Percentiles rank a stretch among this genome's conserved stretches.
These are phyloP conservation scores for Fraxinus sp. DNA, from an alignment of 305 asterid species.

Conservation along the genomic window DNA sequence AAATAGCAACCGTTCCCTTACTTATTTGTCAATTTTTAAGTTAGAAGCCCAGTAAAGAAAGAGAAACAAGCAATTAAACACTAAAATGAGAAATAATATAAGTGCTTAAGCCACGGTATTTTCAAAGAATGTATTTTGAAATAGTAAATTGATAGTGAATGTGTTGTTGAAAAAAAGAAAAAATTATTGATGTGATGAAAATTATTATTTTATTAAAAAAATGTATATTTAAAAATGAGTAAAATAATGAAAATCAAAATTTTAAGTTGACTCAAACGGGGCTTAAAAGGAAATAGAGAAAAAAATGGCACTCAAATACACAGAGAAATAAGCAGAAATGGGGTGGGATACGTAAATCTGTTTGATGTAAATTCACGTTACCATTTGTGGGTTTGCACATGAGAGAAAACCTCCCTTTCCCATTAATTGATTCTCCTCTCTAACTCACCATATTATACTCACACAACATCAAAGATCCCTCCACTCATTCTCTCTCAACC, in stretches of 20 bases:
- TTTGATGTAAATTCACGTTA: not conserved
- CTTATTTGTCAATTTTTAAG: not conserved
- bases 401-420: conserved; percentile 29
- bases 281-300: too few relatives aligned
- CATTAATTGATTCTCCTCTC: conserved; percentile 20
- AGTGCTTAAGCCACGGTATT: too few relatives aligned
- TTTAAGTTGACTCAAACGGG: too few relatives aligned
- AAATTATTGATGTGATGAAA: too few relatives aligned
- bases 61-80: not conserved
- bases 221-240: too few relatives aligned
- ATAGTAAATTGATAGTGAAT: too few relatives aligned
- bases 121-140: too few relatives aligned
- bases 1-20: not conserved
- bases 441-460: conserved; percentile 21
- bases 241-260: too few relatives aligned
- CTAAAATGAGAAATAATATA: not conserved
- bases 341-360: not conserved
- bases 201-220: too few relatives aligned
- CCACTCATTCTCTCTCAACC: conserved; percentile 5
- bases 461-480: conserved; percentile 23
- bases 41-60: not conserved
- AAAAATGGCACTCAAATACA: not conserved
- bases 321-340: not conserved
- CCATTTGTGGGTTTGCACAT: conserved; percentile 27
- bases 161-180: too few relatives aligned